phyloP scores from a whole-genome alignment of 768 basidiomycete species.

The Podaxis sp. region DNA sequence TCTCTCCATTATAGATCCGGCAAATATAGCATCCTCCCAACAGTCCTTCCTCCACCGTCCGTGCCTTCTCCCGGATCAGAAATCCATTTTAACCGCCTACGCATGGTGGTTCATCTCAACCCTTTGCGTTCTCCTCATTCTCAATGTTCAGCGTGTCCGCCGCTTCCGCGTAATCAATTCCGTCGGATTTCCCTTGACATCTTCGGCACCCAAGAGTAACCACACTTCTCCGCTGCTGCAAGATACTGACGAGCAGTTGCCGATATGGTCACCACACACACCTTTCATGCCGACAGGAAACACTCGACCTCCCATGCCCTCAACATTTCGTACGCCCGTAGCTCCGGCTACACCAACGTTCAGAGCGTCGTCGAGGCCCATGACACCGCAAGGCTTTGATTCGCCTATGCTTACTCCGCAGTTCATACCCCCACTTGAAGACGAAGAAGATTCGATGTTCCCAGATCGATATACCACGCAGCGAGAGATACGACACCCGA shows the following conservation, averaged over 20 bases:
- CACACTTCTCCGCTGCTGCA: not conserved
- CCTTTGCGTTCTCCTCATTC: slow-evolving; percentile 54
- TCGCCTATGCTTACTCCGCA: slow-evolving; percentile 26
- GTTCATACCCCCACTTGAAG: slow-evolving; percentile 40
- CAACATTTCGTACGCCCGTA: slow-evolving; percentile 10
- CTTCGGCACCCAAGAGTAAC: slow-evolving; percentile 12
- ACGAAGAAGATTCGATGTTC: slow-evolving; percentile 48
- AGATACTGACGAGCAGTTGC: not conserved
- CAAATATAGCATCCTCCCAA: slow-evolving; percentile 26
- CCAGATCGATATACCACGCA: slow-evolving; percentile 44
- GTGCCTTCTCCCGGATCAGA: slow-evolving; percentile 77
- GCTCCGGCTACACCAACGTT: slow-evolving; percentile 9
- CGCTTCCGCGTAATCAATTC: slow-evolving; percentile 31
- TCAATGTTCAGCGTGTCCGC: slow-evolving; percentile 40
- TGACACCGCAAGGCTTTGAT: slow-evolving; percentile 22
- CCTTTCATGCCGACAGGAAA: slow-evolving; percentile 5
- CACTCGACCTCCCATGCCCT: slow-evolving; percentile 1
- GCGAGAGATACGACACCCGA: slow-evolving; percentile 26
- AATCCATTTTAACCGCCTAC: slow-evolving; percentile 42
- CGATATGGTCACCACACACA: slow-evolving; percentile 12
- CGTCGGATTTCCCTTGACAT: slow-evolving; percentile 15
- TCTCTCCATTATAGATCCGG: slow-evolving; percentile 51
- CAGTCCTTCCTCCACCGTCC: slow-evolving; percentile 56
- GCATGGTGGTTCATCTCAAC: slow-evolving; percentile 43
- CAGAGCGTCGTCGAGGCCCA: slow-evolving; percentile 23